phyloP scores from a whole-genome alignment of 73 alveolate genomes.

The Symbiodinium pilosum region DNA sequence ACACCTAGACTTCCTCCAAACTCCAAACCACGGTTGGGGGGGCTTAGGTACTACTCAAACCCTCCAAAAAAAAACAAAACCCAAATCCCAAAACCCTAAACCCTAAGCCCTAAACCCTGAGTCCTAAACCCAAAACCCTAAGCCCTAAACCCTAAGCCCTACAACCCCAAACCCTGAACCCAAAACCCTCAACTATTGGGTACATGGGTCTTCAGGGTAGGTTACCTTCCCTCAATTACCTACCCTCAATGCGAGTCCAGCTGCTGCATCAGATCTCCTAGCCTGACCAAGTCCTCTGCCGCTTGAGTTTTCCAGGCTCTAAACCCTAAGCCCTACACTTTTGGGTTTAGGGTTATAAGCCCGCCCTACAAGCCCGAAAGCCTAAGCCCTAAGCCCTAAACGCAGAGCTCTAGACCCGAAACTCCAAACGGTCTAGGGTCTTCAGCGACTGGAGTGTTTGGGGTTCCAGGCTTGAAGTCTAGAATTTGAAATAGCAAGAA shows the following conservation, averaged over 20 bases:
- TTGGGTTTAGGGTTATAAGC: not conserved
- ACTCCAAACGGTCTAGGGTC: not conserved
- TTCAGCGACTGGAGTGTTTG: not conserved
- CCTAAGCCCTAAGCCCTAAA: not conserved
- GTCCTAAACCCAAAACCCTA: not conserved
- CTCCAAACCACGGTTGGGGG: no score
- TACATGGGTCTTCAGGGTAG: no score
- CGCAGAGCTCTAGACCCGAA: not conserved
- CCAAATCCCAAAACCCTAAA: not conserved
- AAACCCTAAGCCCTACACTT: no score
- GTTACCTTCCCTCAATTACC: no score
- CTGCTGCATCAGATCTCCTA: constrained; percentile 2
- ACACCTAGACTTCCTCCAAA: no score
- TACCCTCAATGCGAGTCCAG: not conserved
- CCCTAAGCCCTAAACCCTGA: not conserved
- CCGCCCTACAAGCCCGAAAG: not conserved
- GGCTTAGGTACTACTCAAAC: no score
- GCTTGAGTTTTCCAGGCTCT: not conserved
- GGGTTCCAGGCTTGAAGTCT: not conserved
- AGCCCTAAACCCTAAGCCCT: not conserved
- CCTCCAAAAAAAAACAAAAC: not conserved
- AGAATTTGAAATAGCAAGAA: no score
- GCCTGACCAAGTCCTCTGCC: not conserved
- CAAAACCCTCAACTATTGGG: not conserved
- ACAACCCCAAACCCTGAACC: not conserved